These are phyloP conservation scores for Neurospora sp. DNA, from an alignment of 495 filamentous ascomycete genomes.

Conservation along the genomic window DNA sequence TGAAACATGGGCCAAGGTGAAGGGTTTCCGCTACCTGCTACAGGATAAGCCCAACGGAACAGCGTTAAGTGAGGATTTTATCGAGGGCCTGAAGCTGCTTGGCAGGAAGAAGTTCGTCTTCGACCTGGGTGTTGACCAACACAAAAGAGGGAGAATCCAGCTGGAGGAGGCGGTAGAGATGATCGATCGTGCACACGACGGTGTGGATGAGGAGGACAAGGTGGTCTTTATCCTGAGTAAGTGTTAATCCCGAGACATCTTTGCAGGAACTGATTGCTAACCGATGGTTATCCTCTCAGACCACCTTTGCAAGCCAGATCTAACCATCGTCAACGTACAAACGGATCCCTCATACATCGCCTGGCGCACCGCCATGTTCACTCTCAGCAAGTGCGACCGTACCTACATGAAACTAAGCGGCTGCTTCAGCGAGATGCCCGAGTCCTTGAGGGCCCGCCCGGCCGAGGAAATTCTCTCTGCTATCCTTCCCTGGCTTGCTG, in stretches of 20 bases:
- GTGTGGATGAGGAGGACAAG: slow-evolving; percentile 45
- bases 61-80: slow-evolving; percentile 50
- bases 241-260: slow-evolving; percentile 13
- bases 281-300: slow-evolving; percentile 33
- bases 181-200: slow-evolving; percentile 54
- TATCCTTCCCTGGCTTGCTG: slow-evolving; percentile 53
- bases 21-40: slow-evolving; percentile 70
- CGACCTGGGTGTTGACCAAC: slow-evolving; percentile 73
- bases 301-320: slow-evolving; percentile 80
- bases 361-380: slow-evolving; percentile 44
- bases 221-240: slow-evolving; percentile 61
- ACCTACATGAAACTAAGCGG: slow-evolving; percentile 89
- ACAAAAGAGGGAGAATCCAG: slow-evolving; percentile 57
- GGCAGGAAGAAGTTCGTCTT: slow-evolving; percentile 55
- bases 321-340: slow-evolving; percentile 39
- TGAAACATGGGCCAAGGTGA: slow-evolving; percentile 35
- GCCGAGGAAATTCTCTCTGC: slow-evolving; percentile 39
- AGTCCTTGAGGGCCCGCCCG: slow-evolving; percentile 23
- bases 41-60: slow-evolving; percentile 62
- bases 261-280: not conserved
- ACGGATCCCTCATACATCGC: slow-evolving; percentile 49
- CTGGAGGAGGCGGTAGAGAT: slow-evolving; percentile 62
- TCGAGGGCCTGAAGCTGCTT: slow-evolving; percentile 60
- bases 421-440: slow-evolving; percentile 63
- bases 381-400: slow-evolving; percentile 44